These are phyloP conservation scores for Zizania latifolia DNA, from an alignment of 176 grass and related monocot genomes.

Conservation along the genomic window DNA sequence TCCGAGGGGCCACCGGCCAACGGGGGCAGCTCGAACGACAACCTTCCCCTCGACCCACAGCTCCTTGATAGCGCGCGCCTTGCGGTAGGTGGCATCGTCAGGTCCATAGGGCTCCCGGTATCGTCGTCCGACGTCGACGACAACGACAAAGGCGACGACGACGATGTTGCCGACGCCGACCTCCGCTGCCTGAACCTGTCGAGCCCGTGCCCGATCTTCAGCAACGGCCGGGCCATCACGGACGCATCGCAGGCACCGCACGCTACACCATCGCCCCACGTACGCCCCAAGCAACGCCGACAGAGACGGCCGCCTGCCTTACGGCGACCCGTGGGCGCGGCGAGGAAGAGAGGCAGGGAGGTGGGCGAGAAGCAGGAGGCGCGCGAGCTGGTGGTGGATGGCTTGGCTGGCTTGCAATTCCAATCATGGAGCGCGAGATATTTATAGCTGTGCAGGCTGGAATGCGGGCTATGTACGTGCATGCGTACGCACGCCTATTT, in stretches of 20 bases:
- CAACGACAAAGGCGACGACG: constrained; percentile 2
- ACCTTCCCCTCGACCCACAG: constrained; percentile 39
- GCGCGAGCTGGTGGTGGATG: constrained; percentile 6
- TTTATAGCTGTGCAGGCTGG: constrained; percentile 1
- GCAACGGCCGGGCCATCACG: constrained; percentile 49
- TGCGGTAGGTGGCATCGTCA: neutral
- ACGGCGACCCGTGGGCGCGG: neutral
- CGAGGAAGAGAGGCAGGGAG: neutral
- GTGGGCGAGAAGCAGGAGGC: neutral
- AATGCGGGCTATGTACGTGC: neutral
- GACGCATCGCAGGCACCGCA: constrained; percentile 18
- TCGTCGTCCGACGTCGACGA: constrained; percentile 16
- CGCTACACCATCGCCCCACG: neutral
- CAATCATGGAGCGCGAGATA: neutral
- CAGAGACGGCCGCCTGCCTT: neutral
- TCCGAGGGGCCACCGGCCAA: constrained; percentile 35
- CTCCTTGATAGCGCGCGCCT: constrained; percentile 35
- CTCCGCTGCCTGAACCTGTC: constrained; percentile 48
- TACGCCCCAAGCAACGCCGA: neutral
- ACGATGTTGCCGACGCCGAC: constrained; percentile 22
- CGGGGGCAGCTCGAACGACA: constrained; percentile 21
- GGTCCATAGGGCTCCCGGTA: constrained; percentile 20
- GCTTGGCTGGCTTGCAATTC: constrained; percentile 11
- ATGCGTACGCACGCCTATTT: neutral
- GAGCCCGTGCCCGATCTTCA: constrained; percentile 46